Percentiles rank a stretch among this genome's conserved stretches.
phyloP scores from a whole-genome alignment of 257 asterid species.

The Salvia miltiorrhiza region DNA sequence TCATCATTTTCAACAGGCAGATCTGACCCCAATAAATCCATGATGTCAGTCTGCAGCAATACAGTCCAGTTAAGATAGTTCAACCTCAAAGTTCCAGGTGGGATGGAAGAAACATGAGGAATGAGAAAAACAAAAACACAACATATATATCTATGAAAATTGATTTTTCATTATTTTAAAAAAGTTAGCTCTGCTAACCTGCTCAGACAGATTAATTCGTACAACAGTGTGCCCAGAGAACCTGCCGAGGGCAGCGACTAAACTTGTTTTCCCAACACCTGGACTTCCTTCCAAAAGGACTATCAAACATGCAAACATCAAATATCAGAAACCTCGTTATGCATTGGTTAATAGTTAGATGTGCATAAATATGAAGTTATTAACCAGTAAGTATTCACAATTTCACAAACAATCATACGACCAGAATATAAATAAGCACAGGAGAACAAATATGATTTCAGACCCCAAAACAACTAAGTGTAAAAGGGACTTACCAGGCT shows the following conservation, averaged over 20 bases:
- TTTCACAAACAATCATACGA: neutral
- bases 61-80: slow-evolving; percentile 20
- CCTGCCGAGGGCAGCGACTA: slow-evolving; percentile 83
- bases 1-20: slow-evolving; percentile 93
- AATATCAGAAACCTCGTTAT: slow-evolving; percentile 26
- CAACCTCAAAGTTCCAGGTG: slow-evolving; percentile 10
- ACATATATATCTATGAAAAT: neutral
- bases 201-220: slow-evolving; percentile 95
- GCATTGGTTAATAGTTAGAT: neutral
- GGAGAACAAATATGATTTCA: neutral
- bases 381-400: neutral
- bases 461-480: neutral
- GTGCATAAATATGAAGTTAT: neutral
- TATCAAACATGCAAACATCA: slow-evolving; percentile 30
- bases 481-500: slow-evolving; percentile 63
- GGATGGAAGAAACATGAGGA: neutral
- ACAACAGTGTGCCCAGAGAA: slow-evolving; percentile 89
- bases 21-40: slow-evolving; percentile 97
- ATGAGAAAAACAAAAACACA: neutral
- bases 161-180: neutral
- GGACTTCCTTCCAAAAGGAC: slow-evolving; percentile 99
- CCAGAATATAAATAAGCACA: neutral
- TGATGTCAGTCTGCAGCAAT: slow-evolving; percentile 81
- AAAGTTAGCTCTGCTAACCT: slow-evolving; percentile 45
- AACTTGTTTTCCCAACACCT: slow-evolving; percentile 97